phyloP scores from a whole-genome alignment of 1,284 basidiomycete genomes.

The Sporisorium scitamineum region DNA sequence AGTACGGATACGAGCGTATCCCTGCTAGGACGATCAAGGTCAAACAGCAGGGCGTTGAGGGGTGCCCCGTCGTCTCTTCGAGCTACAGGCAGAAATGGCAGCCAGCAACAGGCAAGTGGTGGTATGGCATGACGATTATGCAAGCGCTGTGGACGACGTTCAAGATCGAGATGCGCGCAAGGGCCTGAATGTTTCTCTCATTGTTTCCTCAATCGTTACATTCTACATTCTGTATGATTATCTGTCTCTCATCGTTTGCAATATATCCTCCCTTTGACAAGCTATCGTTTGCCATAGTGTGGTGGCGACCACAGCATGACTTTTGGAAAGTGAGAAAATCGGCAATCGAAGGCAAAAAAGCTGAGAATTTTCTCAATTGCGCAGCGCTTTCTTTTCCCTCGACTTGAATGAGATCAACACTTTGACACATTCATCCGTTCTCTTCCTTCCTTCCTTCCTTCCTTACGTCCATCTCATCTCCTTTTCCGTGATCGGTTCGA shows the following conservation, averaged over 20 bases:
- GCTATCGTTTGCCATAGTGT: neutral
- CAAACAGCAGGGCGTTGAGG: conserved; percentile 15
- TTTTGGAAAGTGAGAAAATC: neutral
- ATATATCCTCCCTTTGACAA: neutral
- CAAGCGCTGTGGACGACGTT: conserved; percentile 43
- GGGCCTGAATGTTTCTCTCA: conserved; percentile 12
- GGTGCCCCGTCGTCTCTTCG: conserved; percentile 4
- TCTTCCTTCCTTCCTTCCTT: neutral
- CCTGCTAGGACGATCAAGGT: conserved; percentile 27
- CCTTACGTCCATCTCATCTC: neutral
- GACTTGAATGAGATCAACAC: neutral
- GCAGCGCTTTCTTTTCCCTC: neutral
- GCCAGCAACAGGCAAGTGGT: conserved; percentile 33
- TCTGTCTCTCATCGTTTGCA: neutral
- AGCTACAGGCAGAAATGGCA: conserved; percentile 37
- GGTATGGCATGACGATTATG: conserved; percentile 42
- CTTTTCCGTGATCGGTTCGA: neutral
- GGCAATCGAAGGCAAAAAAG: neutral
- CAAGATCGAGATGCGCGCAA: conserved; percentile 43
- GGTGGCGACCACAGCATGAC: neutral
- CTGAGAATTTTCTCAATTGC: neutral
- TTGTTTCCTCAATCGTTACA: neutral
- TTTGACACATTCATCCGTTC: no score
- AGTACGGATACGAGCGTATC: conserved; percentile 43
- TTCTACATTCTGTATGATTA: neutral